Conservation (phyloP, 2,329 filamentous ascomycete species). For the Ophiocordyceps australis region DNA sequence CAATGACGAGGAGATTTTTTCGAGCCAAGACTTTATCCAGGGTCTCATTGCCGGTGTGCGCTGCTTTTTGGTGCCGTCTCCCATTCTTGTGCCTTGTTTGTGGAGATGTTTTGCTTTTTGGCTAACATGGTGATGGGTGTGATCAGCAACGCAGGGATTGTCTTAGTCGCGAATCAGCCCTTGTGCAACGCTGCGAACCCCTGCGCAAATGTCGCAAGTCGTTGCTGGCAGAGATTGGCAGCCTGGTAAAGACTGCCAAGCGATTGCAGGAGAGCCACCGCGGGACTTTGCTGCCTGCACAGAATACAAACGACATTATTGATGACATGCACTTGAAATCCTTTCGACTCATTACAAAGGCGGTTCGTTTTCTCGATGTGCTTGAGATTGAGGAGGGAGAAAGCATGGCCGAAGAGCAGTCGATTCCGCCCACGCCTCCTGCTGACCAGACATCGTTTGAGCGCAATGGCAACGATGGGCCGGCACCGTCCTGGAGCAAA, state of each 20-base stretch:
- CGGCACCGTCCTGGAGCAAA: constrained; percentile 17
- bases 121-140: too few species aligned
- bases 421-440: constrained; percentile 44
- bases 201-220: constrained; percentile 72
- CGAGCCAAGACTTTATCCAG: constrained; percentile 85
- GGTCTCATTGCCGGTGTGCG: constrained; percentile 87
- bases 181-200: constrained; percentile 57
- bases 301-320: constrained; percentile 56
- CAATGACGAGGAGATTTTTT: constrained; percentile 61
- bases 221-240: constrained; percentile 73
- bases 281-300: constrained; percentile 22
- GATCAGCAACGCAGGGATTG: constrained; percentile 84
- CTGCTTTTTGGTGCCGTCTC: constrained; percentile 60
- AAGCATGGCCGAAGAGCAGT: constrained; percentile 36
- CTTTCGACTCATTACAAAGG: constrained; percentile 84
- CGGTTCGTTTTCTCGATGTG: constrained; percentile 75
- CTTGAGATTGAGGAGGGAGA: constrained; percentile 46
- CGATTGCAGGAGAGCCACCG: constrained; percentile 58
- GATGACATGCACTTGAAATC: constrained; percentile 90
- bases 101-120: too few species aligned
- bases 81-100: too few species aligned
- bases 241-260: constrained; percentile 78
- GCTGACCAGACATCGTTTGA: constrained; percentile 35
- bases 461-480: constrained; percentile 7
- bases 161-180: constrained; percentile 60